These are phyloP conservation scores for Leccinum variabile DNA, from an alignment of 1,284 basidiomycete species.

Conservation along the genomic window DNA sequence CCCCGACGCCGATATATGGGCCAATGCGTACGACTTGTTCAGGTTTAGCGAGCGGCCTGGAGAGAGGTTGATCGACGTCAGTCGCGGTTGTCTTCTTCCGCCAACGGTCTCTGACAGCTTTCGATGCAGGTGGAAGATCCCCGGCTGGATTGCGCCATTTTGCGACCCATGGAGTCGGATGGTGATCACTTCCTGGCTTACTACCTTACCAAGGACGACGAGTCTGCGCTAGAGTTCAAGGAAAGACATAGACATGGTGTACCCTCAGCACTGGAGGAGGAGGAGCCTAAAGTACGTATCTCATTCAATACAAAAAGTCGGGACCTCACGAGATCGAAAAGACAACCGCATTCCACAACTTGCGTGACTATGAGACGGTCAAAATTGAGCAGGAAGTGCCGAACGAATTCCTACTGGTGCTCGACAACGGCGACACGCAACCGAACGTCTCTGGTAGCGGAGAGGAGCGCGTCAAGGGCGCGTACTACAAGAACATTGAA, in stretches of 20 bases:
- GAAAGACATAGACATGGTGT: slow-evolving; percentile 41
- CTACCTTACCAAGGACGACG: slow-evolving; percentile 82
- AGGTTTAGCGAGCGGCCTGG: slow-evolving; percentile 88
- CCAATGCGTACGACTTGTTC: slow-evolving; percentile 87
- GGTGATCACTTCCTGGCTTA: slow-evolving; percentile 89
- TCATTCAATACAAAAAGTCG: neutral
- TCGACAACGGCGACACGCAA: slow-evolving; percentile 58
- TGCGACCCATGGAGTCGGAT: slow-evolving; percentile 83
- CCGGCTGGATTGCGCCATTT: slow-evolving; percentile 79
- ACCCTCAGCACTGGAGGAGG: slow-evolving; percentile 49
- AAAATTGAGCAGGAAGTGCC: slow-evolving; percentile 81
- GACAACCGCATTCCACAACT: slow-evolving; percentile 70
- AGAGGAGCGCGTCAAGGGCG: slow-evolving; percentile 55
- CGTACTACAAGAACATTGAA: slow-evolving; percentile 86
- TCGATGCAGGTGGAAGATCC: slow-evolving; percentile 64
- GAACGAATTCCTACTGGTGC: slow-evolving; percentile 80
- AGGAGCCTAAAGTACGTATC: slow-evolving; percentile 46
- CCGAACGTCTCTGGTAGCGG: slow-evolving; percentile 17
- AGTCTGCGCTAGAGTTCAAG: slow-evolving; percentile 61
- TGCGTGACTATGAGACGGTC: slow-evolving; percentile 81
- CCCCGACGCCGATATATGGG: slow-evolving; percentile 86
- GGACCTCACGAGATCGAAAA: slow-evolving; percentile 27
- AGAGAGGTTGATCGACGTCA: slow-evolving; percentile 63
- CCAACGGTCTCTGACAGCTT: slow-evolving; percentile 1
- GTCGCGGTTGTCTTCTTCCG: slow-evolving; percentile 19